Evolutionary conservation across 1,139 yeast genomes (phyloP).

Genomic region (Yamadazyma triangularis): DNA sequence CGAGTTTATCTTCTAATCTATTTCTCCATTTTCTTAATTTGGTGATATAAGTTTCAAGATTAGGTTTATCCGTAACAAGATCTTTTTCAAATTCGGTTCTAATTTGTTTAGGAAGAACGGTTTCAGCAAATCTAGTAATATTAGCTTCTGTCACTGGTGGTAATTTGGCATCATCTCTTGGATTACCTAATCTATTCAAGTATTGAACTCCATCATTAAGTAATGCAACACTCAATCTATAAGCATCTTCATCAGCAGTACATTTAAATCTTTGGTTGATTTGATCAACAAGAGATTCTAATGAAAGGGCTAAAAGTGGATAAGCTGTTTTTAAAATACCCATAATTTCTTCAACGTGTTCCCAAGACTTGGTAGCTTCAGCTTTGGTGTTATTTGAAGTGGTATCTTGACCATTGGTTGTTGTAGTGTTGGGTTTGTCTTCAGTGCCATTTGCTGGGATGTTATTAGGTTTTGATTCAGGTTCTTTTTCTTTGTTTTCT

Average conservation of each 20-base stretch:
- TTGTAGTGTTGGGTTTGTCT: conserved; percentile 3
- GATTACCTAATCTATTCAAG: conserved; percentile 78
- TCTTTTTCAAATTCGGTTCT: conserved; percentile 91
- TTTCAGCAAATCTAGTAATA: conserved; percentile 86
- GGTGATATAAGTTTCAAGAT: conserved; percentile 78
- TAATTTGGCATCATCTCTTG: conserved; percentile 80
- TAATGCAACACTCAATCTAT: conserved; percentile 85
- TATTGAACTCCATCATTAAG: conserved; percentile 91
- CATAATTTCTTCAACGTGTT: conserved; percentile 91
- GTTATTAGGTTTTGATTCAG: conserved; percentile 1
- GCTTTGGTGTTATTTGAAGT: not conserved
- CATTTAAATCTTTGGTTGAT: conserved; percentile 92
- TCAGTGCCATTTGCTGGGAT: conserved; percentile 3
- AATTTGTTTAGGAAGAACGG: conserved; percentile 85
- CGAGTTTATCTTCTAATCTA: conserved; percentile 85
- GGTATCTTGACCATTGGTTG: too few species aligned
- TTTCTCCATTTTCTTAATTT: conserved; percentile 91
- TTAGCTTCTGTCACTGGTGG: conserved; percentile 93
- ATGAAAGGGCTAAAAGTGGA: conserved; percentile 85
- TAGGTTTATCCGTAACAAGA: conserved; percentile 83
- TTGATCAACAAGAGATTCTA: conserved; percentile 94
- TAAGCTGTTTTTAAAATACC: conserved; percentile 93
- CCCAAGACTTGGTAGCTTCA: conserved; percentile 72
- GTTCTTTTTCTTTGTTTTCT: not conserved
- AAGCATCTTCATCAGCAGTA: conserved; percentile 94